Evolutionary conservation across 2,329 filamentous ascomycete species (phyloP).

Genomic region (Diplodia mutila): DNA sequence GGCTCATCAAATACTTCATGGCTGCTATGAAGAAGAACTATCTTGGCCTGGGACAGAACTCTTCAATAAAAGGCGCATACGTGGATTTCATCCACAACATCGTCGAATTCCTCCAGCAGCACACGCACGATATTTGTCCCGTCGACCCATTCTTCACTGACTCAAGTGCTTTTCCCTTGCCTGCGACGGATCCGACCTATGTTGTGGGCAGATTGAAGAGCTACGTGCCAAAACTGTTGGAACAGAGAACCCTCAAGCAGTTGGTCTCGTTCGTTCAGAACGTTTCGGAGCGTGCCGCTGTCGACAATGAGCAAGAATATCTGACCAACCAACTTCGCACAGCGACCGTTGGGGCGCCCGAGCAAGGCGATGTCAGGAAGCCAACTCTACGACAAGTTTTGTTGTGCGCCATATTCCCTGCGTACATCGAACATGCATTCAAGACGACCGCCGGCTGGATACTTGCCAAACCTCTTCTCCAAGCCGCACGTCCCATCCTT

Average conservation of each 20-base stretch:
- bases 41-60: constrained; percentile 52
- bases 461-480: constrained; percentile 56
- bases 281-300: constrained; percentile 61
- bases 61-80: constrained; percentile 56
- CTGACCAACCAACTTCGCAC: constrained; percentile 58
- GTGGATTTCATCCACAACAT: constrained; percentile 65
- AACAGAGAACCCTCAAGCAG: constrained; percentile 56
- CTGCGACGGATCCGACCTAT: constrained; percentile 63
- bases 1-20: constrained; percentile 62
- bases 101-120: constrained; percentile 63
- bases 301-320: constrained; percentile 61
- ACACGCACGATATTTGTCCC: constrained; percentile 60
- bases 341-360: constrained; percentile 52
- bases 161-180: constrained; percentile 63
- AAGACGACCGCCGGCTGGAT: constrained; percentile 54
- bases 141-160: constrained; percentile 65
- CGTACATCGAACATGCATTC: constrained; percentile 58
- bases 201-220: constrained; percentile 64
- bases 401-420: constrained; percentile 59
- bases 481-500: constrained; percentile 50
- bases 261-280: constrained; percentile 63
- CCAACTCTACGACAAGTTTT: constrained; percentile 57
- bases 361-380: constrained; percentile 45
- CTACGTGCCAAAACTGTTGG: constrained; percentile 59
- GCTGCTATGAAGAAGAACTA: constrained; percentile 64